A percentile compares a stretch with the other conserved stretches of the same genome.
phyloP scores from a whole-genome alignment of 2,329 filamentous ascomycete genomes.

The Talaromyces sp. region DNA sequence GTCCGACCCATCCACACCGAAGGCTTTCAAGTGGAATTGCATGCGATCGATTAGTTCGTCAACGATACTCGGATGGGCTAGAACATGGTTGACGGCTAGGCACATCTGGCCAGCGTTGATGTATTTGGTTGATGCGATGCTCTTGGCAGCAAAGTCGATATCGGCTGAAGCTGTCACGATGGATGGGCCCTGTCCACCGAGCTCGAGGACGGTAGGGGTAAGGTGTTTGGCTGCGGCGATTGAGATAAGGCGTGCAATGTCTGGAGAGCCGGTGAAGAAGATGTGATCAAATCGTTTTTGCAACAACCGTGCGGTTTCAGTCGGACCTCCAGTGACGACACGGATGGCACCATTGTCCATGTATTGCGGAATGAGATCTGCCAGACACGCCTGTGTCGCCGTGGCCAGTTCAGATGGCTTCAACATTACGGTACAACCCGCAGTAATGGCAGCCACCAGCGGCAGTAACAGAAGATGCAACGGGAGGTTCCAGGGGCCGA shows the following conservation, averaged over 20 bases:
- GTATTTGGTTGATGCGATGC: constrained; percentile 40
- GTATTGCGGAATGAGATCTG: constrained; percentile 37
- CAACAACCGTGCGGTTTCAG: constrained; percentile 33
- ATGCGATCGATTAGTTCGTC: constrained; percentile 32
- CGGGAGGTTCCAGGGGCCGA: constrained; percentile 45
- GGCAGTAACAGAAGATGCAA: constrained; percentile 34
- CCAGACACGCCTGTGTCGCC: constrained; percentile 31
- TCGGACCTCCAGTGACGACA: constrained; percentile 30
- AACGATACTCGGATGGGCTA: constrained; percentile 34
- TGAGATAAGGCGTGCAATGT: constrained; percentile 33
- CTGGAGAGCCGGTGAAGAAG: constrained; percentile 41
- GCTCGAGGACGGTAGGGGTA: constrained; percentile 40
- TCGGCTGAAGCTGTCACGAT: constrained; percentile 39
- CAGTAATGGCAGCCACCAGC: constrained; percentile 39
- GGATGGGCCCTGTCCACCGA: constrained; percentile 42
- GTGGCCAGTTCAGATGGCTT: constrained; percentile 41
- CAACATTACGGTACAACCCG: constrained; percentile 37
- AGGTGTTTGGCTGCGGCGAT: constrained; percentile 40
- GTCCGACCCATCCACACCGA: constrained; percentile 19
- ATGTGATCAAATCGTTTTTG: constrained; percentile 39
- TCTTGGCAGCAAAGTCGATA: constrained; percentile 38
- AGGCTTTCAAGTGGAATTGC: constrained; percentile 28
- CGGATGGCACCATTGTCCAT: constrained; percentile 35
- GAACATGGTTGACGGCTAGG: constrained; percentile 39
- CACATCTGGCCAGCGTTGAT: constrained; percentile 40